Percentiles rank a stretch among this genome's conserved stretches.
These are phyloP conservation scores for Zymoseptoria crescenta DNA, from an alignment of 2,329 filamentous ascomycete genomes.

Conservation along the genomic window DNA sequence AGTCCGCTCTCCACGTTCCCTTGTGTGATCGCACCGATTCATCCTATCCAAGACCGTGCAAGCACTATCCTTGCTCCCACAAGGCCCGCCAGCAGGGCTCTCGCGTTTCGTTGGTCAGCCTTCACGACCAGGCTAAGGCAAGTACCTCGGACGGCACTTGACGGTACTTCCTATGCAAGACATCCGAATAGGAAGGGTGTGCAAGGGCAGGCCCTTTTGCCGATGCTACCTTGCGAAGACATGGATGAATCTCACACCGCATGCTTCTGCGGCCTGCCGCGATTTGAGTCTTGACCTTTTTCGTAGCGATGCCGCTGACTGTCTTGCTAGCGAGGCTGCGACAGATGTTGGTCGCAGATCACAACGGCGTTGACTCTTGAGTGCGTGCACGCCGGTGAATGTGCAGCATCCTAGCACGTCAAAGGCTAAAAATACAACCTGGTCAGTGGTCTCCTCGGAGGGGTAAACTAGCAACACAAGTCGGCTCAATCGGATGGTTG, in stretches of 20 bases:
- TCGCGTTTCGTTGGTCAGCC: background rate
- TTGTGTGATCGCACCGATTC: background rate
- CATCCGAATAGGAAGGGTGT: background rate
- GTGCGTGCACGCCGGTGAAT: background rate
- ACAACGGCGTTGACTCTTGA: background rate
- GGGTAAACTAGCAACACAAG: background rate
- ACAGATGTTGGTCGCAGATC: background rate
- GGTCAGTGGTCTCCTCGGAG: background rate
- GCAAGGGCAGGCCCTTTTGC: background rate
- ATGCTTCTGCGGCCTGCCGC: background rate
- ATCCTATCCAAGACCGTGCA: background rate
- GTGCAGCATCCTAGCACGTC: background rate
- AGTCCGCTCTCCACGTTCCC: background rate
- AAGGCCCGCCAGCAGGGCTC: background rate
- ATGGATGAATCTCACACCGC: background rate
- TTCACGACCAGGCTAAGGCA: background rate
- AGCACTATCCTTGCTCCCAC: background rate
- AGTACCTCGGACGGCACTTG: background rate
- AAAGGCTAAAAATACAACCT: background rate
- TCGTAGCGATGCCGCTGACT: background rate
- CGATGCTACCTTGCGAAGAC: no score
- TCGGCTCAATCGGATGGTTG: background rate
- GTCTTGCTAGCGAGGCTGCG: background rate
- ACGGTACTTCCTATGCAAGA: background rate
- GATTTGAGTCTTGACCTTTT: background rate